Evolutionary conservation across 106 monocot genomes (phyloP).

Genomic region (Dendrobium chrysotoxum): DNA sequence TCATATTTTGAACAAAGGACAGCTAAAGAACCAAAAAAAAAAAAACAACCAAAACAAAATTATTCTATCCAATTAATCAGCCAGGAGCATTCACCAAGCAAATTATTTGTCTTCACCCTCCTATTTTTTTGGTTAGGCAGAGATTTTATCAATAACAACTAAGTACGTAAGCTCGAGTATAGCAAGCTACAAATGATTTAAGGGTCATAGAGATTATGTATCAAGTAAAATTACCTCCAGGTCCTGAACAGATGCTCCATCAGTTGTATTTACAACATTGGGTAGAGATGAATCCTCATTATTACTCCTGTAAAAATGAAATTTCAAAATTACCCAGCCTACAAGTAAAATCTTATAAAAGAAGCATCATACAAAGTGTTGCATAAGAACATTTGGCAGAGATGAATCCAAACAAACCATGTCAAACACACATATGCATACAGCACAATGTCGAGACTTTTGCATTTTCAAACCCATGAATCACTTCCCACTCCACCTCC

Average conservation of each 20-base stretch:
- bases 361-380: not conserved
- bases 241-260: conserved; percentile 57
- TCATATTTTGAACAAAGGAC: not conserved
- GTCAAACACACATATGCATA: not conserved
- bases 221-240: conserved; percentile 46
- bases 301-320: conserved; percentile 23
- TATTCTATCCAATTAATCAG: not conserved
- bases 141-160: not conserved
- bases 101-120: not conserved
- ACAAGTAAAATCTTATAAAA: not conserved
- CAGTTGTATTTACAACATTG: conserved; percentile 18
- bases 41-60: not conserved
- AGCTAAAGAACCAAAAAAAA: not conserved
- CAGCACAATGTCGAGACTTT: not conserved
- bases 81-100: not conserved
- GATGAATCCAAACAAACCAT: not conserved
- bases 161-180: not conserved
- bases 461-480: no score
- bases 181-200: not conserved
- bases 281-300: conserved; percentile 21
- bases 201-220: not conserved
- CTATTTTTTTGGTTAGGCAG: not conserved
- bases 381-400: not conserved
- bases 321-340: not conserved
- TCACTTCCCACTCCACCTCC: no score